Evolutionary conservation across 371 early-diverging fungal species (phyloP), one percentile per base, ranked within the genome.

Genomic region (Mucor lusitanicus): DNA sequence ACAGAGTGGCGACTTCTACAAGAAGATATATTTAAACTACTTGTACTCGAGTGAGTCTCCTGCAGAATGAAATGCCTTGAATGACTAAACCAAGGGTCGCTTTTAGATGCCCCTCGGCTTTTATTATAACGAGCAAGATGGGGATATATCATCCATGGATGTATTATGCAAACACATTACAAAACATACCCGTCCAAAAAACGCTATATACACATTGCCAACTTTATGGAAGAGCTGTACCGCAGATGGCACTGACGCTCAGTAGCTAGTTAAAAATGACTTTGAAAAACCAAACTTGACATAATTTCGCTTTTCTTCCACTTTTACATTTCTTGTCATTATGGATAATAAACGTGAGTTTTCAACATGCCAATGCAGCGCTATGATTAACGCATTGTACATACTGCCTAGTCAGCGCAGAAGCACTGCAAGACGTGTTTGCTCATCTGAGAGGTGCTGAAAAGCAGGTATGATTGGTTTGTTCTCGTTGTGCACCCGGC

Each of bases 371-470:
- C 21, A 40, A 40, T 1, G 17, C 17, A 17, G 17, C 17, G 17
- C 40, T 53, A 5, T 27, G 11, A 5, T 25, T 53, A 5, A 53
- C 23, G 27, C 53, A 15, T 23, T 13, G 0, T 25, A 0, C 13
- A 53, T 53, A 17, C 40, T 1, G n/a, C 28, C 1, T 58, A 65
- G 65, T 65, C 23, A 48, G 25, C 12, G 37, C 21, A 3, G 65
- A 58, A n/a, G 25, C 44, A 9, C 25, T 65, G 1, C 50, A 65
- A 12, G 66, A 53, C 1, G 32, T 66, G 53, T 66, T 66, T 54
- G 15, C 60, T 53, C 53, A 44, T 4, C 27, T 66, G 21, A 50
- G 54, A 60, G 23, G 60, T 2, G 23, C 59, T 25, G 48, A 65
- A 48, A 37, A 59, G 15, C 27, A 50, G 60, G 60, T 65, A 59